Base-by-base conservation (phyloP, 176 grass and related monocot species). In the Triticum turgidum region DNA sequence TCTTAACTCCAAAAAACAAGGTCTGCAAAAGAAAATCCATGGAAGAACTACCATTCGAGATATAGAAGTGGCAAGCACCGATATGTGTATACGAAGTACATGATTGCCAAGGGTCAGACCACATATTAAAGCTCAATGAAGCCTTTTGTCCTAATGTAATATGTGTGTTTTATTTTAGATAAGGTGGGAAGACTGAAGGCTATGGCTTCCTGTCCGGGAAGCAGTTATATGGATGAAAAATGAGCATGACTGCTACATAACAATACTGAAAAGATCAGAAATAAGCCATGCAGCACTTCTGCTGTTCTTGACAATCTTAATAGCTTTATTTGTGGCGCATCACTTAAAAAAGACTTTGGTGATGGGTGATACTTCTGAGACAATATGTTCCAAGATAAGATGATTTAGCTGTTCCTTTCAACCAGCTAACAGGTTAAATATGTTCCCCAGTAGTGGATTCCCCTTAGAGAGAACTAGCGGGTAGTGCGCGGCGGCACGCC, bases 141-240 rank as follows among this genome's bases (percentile, higher is more conserved):
- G 37, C 34, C 27, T 89, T 85, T 85, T 14, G 59, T 20, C 62
- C 38, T 77, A 32, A 82, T 10, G 29, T 1, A 7, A 81, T 51
- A 8, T 34, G 39, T 24, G 6, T 33, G 68, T 11, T 14, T 81
- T 11, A 21, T 20, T 64, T 29, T 9, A 70, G 20, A 63, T 20
- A 39, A 39, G 41, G 38, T 14, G 62, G 45, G 32, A 37, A 83
- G 62, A 49, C 17, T 58, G 52, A 58, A 58, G 18, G 25, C 52
- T 47, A 67, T 69, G 61, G 27, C 47, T 32, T 70, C 41, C 42
- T 30, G 17, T 74, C 56, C 1, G 1, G 64, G 7, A 38, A 38
- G 41, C 18, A 38, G 38, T 66, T 32, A 47, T 47, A 34, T 32
- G 27, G 41, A 35, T 66, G 41, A 25, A 72, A 32, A 32, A 77